Evolutionary conservation across 1,284 basidiomycete genomes (phyloP).

Genomic region (Puccinia hordei): DNA sequence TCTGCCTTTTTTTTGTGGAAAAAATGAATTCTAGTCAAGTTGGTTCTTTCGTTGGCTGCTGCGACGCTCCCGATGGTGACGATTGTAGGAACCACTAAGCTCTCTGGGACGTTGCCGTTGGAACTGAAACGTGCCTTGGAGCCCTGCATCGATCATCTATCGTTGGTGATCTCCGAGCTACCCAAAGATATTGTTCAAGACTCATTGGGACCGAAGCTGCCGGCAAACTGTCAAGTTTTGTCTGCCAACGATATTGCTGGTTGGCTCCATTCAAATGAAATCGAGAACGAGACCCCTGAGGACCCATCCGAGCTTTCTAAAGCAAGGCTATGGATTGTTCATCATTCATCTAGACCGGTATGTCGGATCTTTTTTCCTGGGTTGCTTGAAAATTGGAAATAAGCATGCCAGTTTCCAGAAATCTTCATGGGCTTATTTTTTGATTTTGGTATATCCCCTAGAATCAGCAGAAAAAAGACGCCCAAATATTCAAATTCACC

Average conservation of each 20-base stretch:
- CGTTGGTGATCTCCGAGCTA: constrained; percentile 24
- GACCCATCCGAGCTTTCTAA: background rate
- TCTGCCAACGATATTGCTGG: background rate
- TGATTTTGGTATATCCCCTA: background rate
- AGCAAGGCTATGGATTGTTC: background rate
- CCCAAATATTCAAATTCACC: background rate
- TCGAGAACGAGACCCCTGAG: background rate
- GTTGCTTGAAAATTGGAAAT: background rate
- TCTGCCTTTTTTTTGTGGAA: background rate
- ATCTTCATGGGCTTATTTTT: background rate
- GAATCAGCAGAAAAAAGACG: background rate
- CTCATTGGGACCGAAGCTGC: background rate
- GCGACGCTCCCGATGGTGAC: constrained; percentile 5
- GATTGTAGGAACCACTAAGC: background rate
- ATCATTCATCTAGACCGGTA: background rate
- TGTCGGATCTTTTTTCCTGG: background rate
- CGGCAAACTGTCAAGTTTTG: background rate
- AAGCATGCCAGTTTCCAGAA: background rate
- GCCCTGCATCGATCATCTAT: background rate
- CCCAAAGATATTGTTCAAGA: background rate
- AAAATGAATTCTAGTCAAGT: background rate
- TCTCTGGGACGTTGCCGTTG: background rate
- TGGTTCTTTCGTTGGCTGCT: constrained; percentile 26
- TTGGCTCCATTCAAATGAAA: background rate
- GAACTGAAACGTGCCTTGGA: constrained; percentile 16